Conservation (phyloP, 495 filamentous ascomycete genomes). For the Penicillium malachiteum region DNA sequence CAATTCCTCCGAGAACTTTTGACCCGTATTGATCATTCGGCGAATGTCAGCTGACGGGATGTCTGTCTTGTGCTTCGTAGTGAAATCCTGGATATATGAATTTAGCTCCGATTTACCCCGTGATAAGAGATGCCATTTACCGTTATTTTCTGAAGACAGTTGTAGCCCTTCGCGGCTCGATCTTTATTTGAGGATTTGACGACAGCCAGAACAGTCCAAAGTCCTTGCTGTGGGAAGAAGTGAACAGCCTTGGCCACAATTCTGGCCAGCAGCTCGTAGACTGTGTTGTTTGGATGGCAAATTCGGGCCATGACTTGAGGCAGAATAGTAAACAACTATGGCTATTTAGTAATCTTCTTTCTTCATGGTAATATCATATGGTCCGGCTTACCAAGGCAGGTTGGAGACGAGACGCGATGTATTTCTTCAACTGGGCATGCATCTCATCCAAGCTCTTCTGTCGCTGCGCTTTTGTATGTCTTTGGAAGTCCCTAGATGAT, state of each 20-base stretch:
- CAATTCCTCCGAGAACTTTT: conserved; percentile 81
- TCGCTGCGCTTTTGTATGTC: conserved; percentile 53
- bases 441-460: conserved; percentile 67
- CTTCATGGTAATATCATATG: background rate
- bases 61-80: conserved; percentile 45
- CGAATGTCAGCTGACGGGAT: conserved; percentile 55
- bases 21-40: conserved; percentile 69
- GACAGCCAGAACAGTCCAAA: conserved; percentile 89
- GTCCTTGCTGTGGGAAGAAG: conserved; percentile 80
- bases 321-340: conserved; percentile 79
- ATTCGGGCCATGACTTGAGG: conserved; percentile 92
- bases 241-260: conserved; percentile 82
- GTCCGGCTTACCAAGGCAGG: conserved; percentile 58
- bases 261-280: conserved; percentile 69
- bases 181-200: conserved; percentile 58
- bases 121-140: conserved; percentile 16
- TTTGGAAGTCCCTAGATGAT: conserved; percentile 52
- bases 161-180: conserved; percentile 44
- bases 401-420: conserved; percentile 65
- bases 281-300: conserved; percentile 73
- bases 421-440: conserved; percentile 71
- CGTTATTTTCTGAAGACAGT: conserved; percentile 49
- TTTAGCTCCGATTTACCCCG: background rate
- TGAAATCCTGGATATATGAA: conserved; percentile 39
- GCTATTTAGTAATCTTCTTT: conserved; percentile 16